Evolutionary conservation across 208 protist genomes (phyloP).

Genomic region (Acanthamoeba pearcei): DNA sequence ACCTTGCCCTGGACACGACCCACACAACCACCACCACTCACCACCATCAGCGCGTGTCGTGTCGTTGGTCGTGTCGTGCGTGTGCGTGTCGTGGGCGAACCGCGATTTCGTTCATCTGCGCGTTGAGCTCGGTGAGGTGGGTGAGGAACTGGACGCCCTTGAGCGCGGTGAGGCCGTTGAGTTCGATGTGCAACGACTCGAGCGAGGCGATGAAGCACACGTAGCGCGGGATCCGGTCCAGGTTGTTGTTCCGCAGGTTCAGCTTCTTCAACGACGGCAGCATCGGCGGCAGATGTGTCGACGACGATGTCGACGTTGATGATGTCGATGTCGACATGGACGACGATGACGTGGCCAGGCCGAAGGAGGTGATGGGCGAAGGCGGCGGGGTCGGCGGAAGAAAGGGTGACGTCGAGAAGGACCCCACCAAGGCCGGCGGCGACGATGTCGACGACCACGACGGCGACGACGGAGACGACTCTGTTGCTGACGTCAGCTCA

Average conservation of each 20-base stretch:
- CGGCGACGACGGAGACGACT: neutral
- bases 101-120: constrained; percentile 42
- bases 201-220: constrained; percentile 37
- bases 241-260: constrained; percentile 61
- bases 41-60: neutral
- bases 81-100: neutral
- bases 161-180: constrained; percentile 46
- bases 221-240: constrained; percentile 54
- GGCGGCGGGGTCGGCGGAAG: constrained; percentile 16
- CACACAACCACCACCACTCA: neutral
- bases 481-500: too few species aligned
- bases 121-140: constrained; percentile 55
- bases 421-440: neutral
- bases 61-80: neutral
- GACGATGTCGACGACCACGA: neutral
- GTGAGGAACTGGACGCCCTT: constrained; percentile 49
- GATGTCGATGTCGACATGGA: neutral
- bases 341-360: neutral
- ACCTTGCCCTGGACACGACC: constrained; percentile 1
- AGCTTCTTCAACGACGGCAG: constrained; percentile 40
- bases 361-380: neutral
- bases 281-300: neutral
- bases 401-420: neutral
- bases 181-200: constrained; percentile 35
- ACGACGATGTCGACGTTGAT: neutral